phyloP scores from a whole-genome alignment of 73 alveolate species.

The Paramecium primaurelia region DNA sequence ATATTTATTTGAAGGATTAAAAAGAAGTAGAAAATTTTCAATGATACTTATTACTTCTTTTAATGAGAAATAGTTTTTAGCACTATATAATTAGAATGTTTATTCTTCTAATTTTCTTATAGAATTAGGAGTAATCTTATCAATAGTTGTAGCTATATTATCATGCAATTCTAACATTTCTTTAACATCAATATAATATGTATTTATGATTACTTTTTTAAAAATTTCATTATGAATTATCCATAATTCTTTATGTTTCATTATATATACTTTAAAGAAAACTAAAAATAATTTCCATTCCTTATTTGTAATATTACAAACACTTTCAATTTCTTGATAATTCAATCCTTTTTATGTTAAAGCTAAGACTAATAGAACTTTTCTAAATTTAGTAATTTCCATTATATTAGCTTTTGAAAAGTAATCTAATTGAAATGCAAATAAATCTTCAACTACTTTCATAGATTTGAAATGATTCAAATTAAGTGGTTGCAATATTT shows the following conservation, averaged over 20 bases:
- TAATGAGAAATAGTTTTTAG: constrained; percentile 27
- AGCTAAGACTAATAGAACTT: constrained; percentile 29
- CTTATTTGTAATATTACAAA: background rate
- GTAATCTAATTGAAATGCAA: constrained; percentile 15
- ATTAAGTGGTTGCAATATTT: background rate
- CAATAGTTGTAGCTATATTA: constrained; percentile 40
- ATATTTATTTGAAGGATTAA: constrained; percentile 69
- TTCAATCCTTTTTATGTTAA: constrained; percentile 57
- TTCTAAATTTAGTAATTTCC: background rate
- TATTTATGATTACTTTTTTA: constrained; percentile 37
- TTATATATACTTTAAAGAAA: constrained; percentile 28
- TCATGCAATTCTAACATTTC: background rate
- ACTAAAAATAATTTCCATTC: constrained; percentile 60
- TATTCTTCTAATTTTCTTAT: constrained; percentile 57
- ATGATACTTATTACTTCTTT: constrained; percentile 51
- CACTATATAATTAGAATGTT: constrained; percentile 37
- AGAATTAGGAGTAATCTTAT: constrained; percentile 36
- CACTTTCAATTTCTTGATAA: constrained; percentile 9
- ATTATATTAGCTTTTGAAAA: background rate
- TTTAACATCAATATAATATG: background rate
- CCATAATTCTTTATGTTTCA: constrained; percentile 55
- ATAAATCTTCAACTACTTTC: constrained; percentile 22
- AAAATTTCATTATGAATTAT: constrained; percentile 56
- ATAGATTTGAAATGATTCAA: background rate
- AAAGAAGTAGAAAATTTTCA: constrained; percentile 48